Percentiles rank a stretch among this genome's conserved stretches.
Conservation (phyloP, 2,329 filamentous ascomycete genomes). For the Emmonsiellopsis sp. region DNA sequence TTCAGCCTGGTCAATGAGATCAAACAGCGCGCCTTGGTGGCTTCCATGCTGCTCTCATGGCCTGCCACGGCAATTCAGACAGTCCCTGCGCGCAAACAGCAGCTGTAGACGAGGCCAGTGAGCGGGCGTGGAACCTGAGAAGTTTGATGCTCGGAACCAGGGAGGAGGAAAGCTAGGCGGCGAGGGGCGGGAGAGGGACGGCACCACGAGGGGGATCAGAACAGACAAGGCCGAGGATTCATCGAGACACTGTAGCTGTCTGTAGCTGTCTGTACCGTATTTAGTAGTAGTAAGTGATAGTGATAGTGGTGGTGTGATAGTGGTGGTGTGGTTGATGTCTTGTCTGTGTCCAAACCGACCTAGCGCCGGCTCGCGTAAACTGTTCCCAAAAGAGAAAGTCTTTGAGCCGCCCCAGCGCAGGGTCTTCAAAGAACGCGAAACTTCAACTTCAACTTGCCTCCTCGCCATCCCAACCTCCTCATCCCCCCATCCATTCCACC, state of each 20-base stretch:
- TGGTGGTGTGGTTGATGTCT: not conserved
- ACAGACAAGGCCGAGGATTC: too few relatives aligned
- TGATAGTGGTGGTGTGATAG: not conserved
- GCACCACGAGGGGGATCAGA: too few relatives aligned
- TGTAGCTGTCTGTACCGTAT: too few relatives aligned
- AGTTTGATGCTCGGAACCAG: too few relatives aligned
- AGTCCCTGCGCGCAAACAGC: not conserved
- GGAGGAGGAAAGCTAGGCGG: too few relatives aligned
- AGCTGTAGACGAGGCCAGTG: too few relatives aligned
- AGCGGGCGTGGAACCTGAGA: too few relatives aligned
- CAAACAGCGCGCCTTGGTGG: not conserved
- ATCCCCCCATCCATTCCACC: constrained; percentile 13
- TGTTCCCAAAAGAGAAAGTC: constrained; percentile 2
- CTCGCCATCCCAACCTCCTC: constrained; percentile 2
- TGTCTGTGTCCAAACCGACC: not conserved
- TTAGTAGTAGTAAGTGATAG: not conserved
- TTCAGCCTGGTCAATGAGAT: not conserved
- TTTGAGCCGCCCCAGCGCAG: constrained; percentile 1
- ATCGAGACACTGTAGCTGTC: too few relatives aligned
- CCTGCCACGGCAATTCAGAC: not conserved
- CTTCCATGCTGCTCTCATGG: not conserved
- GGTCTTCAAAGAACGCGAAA: constrained; percentile 8
- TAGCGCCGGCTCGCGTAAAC: constrained; percentile 4
- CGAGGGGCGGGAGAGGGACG: too few relatives aligned
- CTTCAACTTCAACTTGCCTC: too few relatives aligned